These are phyloP conservation scores for Phytophthora palmivora DNA, from an alignment of 352 stramenopile genomes.

Conservation along the genomic window DNA sequence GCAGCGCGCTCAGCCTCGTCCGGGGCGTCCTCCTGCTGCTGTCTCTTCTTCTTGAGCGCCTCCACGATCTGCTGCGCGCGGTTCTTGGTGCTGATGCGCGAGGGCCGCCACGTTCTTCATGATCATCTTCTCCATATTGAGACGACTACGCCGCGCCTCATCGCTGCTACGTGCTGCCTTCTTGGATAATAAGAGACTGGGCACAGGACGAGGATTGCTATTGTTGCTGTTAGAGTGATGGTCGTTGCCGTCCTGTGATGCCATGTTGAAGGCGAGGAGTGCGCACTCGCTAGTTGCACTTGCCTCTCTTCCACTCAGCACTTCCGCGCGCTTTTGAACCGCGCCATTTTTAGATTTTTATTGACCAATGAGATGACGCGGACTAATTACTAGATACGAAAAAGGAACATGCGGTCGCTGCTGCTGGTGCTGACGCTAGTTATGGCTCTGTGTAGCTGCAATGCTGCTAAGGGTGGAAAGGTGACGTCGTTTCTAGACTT, in stretches of 20 bases:
- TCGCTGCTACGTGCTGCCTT: constrained; percentile 41
- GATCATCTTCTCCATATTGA: constrained; percentile 91
- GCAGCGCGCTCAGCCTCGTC: constrained; percentile 26
- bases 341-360: constrained; percentile 27
- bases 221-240: constrained; percentile 21
- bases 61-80: constrained; percentile 75
- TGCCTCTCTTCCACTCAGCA: constrained; percentile 3
- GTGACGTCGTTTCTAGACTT: constrained; percentile 65
- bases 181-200: constrained; percentile 14
- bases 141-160: constrained; percentile 60
- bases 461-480: neutral
- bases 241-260: constrained; percentile 22
- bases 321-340: constrained; percentile 17
- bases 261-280: constrained; percentile 23
- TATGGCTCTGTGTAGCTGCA: constrained; percentile 8
- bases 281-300: constrained; percentile 9
- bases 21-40: constrained; percentile 40
- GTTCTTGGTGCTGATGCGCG: constrained; percentile 72
- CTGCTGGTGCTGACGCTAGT: constrained; percentile 22
- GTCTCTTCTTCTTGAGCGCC: constrained; percentile 75
- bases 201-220: constrained; percentile 7
- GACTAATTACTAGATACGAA: too few relatives aligned
- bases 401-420: constrained; percentile 11
- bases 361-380: constrained; percentile 24
- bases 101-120: constrained; percentile 79